Conservation (phyloP, 163 green algal genomes). For the Scenedesmus sp. region DNA sequence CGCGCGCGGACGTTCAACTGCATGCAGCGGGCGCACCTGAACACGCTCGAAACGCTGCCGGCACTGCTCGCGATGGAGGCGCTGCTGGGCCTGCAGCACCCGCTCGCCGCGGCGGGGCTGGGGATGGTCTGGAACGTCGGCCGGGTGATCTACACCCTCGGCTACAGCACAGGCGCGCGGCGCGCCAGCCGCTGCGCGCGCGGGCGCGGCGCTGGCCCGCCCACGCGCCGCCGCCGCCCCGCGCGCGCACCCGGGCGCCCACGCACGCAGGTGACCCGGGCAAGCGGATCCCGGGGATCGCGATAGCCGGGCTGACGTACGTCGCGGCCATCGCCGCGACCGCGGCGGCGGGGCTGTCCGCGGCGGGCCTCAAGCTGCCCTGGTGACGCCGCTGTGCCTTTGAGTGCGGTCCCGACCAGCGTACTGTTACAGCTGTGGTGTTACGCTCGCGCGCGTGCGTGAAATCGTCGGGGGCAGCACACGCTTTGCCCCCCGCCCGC, state of each 20-base stretch:
- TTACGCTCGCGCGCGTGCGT: no score
- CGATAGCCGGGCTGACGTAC: constrained; percentile 22
- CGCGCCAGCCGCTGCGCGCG: no score
- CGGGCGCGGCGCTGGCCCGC: no score
- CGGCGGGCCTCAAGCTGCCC: constrained; percentile 15
- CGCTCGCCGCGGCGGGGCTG: constrained; percentile 13
- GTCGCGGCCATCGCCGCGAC: constrained; percentile 7
- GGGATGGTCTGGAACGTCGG: constrained; percentile 30
- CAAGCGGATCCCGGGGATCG: constrained; percentile 21
- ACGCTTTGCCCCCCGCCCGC: no score
- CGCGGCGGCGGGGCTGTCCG: background rate
- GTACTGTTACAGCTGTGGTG: no score
- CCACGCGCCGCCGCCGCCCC: no score
- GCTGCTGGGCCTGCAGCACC: constrained; percentile 26
- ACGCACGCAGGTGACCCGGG: constrained; percentile 26
- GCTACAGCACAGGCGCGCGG: no score
- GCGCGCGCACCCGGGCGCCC: no score
- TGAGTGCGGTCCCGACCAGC: no score
- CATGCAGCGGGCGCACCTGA: constrained; percentile 35
- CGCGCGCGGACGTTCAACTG: constrained; percentile 35
- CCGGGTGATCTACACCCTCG: background rate
- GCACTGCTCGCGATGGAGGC: constrained; percentile 14
- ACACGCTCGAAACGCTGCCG: constrained; percentile 37
- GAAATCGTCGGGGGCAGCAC: no score
- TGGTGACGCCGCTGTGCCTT: background rate